These are phyloP conservation scores for Mitragyna speciosa DNA, from an alignment of 257 asterid genomes.

Conservation along the genomic window DNA sequence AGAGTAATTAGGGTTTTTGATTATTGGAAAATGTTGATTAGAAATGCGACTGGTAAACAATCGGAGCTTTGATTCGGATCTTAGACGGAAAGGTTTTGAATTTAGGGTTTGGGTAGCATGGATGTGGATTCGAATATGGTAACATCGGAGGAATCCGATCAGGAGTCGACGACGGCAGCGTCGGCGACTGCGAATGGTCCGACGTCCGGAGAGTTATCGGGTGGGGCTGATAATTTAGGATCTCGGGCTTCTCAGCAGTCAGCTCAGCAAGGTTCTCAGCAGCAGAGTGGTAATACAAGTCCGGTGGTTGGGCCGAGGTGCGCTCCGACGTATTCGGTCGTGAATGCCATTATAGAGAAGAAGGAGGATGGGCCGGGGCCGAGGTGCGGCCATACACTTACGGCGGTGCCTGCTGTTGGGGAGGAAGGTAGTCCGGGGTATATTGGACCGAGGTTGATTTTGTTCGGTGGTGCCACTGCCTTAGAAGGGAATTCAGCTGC, in stretches of 20 bases:
- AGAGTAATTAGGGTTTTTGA: slow-evolving; percentile 22
- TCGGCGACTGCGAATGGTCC: slow-evolving; percentile 23
- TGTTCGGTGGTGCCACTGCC: slow-evolving; percentile 97
- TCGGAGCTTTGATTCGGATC: slow-evolving; percentile 55
- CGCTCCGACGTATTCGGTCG: slow-evolving; percentile 84
- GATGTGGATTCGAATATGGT: slow-evolving; percentile 82
- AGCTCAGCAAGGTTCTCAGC: slow-evolving; percentile 38
- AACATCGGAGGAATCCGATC: slow-evolving; percentile 61
- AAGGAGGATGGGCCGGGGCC: slow-evolving; percentile 99
- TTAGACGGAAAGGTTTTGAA: slow-evolving; percentile 29
- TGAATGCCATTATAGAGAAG: slow-evolving; percentile 73
- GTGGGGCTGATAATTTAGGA: slow-evolving; percentile 35
- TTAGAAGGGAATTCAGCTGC: slow-evolving; percentile 93
- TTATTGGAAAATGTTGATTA: slow-evolving; percentile 38
- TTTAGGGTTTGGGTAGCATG: slow-evolving; percentile 68
- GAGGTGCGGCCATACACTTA: slow-evolving; percentile 95
- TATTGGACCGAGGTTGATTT: slow-evolving; percentile 83
- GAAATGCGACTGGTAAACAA: slow-evolving; percentile 45
- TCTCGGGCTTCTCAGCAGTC: slow-evolving; percentile 39
- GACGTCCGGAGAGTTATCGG: slow-evolving; percentile 42
- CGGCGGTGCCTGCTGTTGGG: slow-evolving; percentile 95
- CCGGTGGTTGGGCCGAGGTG: slow-evolving; percentile 77
- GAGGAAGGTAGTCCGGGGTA: slow-evolving; percentile 87
- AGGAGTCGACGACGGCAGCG: slow-evolving; percentile 44
- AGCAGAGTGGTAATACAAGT: slow-evolving; percentile 32